phyloP scores from a whole-genome alignment of 176 grass and related monocot genomes.

The Cenchrus americanus region DNA sequence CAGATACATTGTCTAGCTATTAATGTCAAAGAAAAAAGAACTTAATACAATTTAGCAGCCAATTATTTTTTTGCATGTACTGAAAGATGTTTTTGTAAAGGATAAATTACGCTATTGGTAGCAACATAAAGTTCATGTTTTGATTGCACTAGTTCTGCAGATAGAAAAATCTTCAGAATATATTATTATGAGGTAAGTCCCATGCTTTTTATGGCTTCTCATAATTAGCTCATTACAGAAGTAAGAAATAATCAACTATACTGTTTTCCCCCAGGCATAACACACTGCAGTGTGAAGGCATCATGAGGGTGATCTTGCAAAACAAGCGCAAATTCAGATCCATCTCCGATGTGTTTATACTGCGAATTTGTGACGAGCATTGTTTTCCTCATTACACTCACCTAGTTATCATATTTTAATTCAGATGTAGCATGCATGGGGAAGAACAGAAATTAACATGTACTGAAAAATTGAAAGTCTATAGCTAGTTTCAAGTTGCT shows the following conservation, averaged over 20 bases:
- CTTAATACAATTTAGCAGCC: slow-evolving; percentile 29
- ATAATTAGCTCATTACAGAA: not conserved
- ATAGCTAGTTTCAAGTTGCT: not conserved
- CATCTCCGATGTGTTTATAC: not conserved
- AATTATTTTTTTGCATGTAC: not conserved
- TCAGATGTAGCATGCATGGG: slow-evolving; percentile 6
- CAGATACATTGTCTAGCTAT: slow-evolving; percentile 97
- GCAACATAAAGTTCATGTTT: not conserved
- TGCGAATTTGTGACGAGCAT: not conserved
- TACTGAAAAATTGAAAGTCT: not conserved
- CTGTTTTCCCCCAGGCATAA: not conserved
- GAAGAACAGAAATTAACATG: not conserved
- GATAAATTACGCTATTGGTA: not conserved
- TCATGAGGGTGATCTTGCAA: no score
- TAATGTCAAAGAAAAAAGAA: slow-evolving; percentile 41
- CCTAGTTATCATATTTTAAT: not conserved
- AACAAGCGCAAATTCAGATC: not conserved
- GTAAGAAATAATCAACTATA: not conserved
- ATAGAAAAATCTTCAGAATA: not conserved
- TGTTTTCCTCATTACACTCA: not conserved
- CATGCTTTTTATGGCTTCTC: not conserved
- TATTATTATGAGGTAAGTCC: not conserved
- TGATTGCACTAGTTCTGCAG: not conserved
- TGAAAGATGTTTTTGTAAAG: slow-evolving; percentile 5
- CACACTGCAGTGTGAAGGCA: not conserved